A percentile compares a stretch with the other conserved stretches of the same genome.
phyloP scores from a whole-genome alignment of 1,284 basidiomycete species.

The Sparassis latifolia region DNA sequence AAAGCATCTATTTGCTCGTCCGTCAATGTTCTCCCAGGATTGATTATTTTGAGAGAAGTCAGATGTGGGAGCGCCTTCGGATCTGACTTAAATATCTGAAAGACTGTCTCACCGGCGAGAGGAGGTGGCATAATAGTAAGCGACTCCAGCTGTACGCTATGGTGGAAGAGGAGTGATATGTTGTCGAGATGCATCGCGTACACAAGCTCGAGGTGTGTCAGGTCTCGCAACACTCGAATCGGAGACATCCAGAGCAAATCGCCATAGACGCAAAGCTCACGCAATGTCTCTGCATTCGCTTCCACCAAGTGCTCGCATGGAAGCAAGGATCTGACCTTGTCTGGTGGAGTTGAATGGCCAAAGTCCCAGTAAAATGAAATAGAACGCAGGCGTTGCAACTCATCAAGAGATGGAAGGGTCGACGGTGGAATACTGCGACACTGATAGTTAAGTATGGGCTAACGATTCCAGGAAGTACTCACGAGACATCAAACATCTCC shows the following conservation, averaged over 20 bases:
- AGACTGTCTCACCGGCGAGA: background rate
- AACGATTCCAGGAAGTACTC: background rate
- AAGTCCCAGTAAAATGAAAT: background rate
- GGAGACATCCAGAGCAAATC: slow-evolving; percentile 1
- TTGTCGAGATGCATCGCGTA: background rate
- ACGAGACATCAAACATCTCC: slow-evolving; percentile 7
- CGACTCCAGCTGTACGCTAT: slow-evolving; percentile 3
- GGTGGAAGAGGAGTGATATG: slow-evolving; percentile 3
- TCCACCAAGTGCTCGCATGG: background rate
- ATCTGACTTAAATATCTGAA: background rate
- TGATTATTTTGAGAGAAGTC: background rate
- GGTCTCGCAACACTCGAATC: background rate
- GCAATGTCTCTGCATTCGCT: background rate
- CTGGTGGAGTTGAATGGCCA: background rate
- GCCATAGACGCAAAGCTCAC: background rate
- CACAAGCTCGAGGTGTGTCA: slow-evolving; percentile 4
- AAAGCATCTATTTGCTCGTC: background rate
- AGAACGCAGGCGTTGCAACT: background rate
- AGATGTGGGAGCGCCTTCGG: background rate
- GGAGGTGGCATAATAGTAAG: slow-evolving; percentile 1
- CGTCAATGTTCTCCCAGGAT: background rate
- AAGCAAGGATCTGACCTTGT: background rate
- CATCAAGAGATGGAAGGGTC: background rate
- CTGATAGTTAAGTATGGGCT: background rate
- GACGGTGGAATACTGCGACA: background rate